These are phyloP conservation scores for Styphnolobium japonicum DNA, from an alignment of 306 rosid species.

Conservation along the genomic window DNA sequence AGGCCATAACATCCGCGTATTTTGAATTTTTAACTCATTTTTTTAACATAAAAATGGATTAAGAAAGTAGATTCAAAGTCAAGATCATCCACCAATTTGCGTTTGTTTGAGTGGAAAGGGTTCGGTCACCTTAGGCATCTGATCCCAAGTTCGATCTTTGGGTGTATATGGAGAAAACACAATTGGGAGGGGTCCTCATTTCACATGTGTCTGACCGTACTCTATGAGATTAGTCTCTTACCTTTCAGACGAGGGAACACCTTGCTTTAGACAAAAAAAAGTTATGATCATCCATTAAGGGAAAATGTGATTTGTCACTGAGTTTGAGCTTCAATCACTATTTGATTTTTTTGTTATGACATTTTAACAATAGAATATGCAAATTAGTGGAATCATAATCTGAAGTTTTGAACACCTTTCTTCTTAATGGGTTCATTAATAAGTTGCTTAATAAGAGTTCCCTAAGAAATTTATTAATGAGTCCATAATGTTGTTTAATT, in stretches of 20 bases:
- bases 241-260: too few species aligned
- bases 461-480: neutral
- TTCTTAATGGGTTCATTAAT: neutral
- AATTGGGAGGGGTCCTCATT: too few species aligned
- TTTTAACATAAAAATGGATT: neutral
- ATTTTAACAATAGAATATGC: neutral
- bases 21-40: neutral
- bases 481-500: neutral
- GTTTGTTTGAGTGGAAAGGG: too few species aligned
- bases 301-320: neutral
- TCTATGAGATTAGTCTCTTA: too few species aligned
- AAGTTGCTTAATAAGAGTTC: neutral
- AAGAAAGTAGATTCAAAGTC: slow-evolving; percentile 13
- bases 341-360: slow-evolving; percentile 1
- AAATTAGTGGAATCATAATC: neutral
- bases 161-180: too few species aligned
- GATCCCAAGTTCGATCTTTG: too few species aligned
- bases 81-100: slow-evolving; percentile 14
- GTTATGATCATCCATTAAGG: slow-evolving; percentile 19
- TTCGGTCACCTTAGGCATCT: too few species aligned
- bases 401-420: neutral
- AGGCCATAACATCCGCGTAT: neutral
- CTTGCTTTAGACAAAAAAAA: too few species aligned
- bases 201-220: too few species aligned
- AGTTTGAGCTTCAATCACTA: neutral